These are phyloP conservation scores for Dillenia turbinata DNA, from an alignment of 164 flowering plant genomes.

Conservation along the genomic window DNA sequence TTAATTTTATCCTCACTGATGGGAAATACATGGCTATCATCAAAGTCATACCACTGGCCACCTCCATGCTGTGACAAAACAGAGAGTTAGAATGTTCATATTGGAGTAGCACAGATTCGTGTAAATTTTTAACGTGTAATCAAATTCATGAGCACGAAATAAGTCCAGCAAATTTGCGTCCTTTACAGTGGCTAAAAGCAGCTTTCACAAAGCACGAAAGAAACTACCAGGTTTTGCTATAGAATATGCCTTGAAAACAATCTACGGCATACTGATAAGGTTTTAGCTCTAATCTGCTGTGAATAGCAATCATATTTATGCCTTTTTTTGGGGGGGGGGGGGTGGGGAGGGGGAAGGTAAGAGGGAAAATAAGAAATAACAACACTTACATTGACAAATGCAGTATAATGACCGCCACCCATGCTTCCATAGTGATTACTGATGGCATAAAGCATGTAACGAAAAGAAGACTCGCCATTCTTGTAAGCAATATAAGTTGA, in stretches of 20 bases:
- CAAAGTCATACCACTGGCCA: slow-evolving; percentile 81
- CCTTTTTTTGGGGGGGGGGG: no score
- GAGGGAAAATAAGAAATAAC: slow-evolving; percentile 1
- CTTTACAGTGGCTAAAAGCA: no score
- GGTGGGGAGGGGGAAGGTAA: no score
- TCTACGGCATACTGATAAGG: no score
- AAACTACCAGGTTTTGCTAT: no score
- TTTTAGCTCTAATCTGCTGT: no score
- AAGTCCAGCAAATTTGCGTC: no score
- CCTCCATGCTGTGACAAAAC: slow-evolving; percentile 60
- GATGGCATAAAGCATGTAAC: slow-evolving; percentile 78
- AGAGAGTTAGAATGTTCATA: background rate
- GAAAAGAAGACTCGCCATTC: slow-evolving; percentile 32
- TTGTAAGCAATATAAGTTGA: slow-evolving; percentile 50
- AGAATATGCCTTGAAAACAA: no score
- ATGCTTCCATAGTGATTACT: slow-evolving; percentile 95
- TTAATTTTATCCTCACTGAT: slow-evolving; percentile 65
- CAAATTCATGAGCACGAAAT: no score
- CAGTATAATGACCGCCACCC: slow-evolving; percentile 98
- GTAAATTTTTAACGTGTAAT: no score
- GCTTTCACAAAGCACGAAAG: no score
- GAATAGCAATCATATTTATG: no score
- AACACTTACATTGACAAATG: slow-evolving; percentile 77
- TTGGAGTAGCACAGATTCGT: background rate
- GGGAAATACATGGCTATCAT: slow-evolving; percentile 71